Conservation (phyloP, 2,329 filamentous ascomycete genomes). For the Dactylellina haptotyla region DNA sequence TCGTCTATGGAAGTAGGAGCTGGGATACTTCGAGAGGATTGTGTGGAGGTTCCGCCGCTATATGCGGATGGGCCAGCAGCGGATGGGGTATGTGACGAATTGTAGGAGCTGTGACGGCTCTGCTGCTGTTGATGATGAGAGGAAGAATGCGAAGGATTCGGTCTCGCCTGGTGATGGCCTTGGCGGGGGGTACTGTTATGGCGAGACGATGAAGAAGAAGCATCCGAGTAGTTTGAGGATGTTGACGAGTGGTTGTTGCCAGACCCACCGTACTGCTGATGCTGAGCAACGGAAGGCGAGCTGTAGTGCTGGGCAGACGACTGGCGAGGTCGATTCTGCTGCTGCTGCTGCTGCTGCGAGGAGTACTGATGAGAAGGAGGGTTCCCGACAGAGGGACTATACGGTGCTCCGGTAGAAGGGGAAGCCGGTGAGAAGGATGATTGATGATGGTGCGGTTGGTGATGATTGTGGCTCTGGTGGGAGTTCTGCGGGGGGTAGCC, state of each 20-base stretch:
- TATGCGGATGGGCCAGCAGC: constrained; percentile 11
- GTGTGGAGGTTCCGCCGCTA: constrained; percentile 1
- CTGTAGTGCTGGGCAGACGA: constrained; percentile 6
- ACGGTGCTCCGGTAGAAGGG: not conserved
- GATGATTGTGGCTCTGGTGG: no score
- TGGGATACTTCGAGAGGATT: constrained; percentile 11
- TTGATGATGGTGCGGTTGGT: no score
- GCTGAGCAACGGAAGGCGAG: not conserved
- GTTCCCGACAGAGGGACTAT: not conserved
- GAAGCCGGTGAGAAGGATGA: not conserved
- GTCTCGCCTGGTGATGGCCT: not conserved
- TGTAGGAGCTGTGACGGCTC: constrained; percentile 17
- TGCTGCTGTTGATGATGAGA: constrained; percentile 8
- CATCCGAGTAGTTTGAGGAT: constrained; percentile 3
- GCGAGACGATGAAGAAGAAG: constrained; percentile 21
- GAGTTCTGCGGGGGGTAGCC: constrained; percentile 25
- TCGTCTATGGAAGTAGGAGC: constrained; percentile 71
- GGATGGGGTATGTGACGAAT: not conserved
- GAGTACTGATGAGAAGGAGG: not conserved
- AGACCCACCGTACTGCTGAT: not conserved
- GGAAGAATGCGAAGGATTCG: not conserved
- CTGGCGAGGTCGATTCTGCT: not conserved
- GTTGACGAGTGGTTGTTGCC: constrained; percentile 6
- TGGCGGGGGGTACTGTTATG: constrained; percentile 24
- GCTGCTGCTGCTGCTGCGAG: not conserved